These are phyloP conservation scores for Fusarium sp. DNA, from an alignment of 2,329 filamentous ascomycete species.

Conservation along the genomic window DNA sequence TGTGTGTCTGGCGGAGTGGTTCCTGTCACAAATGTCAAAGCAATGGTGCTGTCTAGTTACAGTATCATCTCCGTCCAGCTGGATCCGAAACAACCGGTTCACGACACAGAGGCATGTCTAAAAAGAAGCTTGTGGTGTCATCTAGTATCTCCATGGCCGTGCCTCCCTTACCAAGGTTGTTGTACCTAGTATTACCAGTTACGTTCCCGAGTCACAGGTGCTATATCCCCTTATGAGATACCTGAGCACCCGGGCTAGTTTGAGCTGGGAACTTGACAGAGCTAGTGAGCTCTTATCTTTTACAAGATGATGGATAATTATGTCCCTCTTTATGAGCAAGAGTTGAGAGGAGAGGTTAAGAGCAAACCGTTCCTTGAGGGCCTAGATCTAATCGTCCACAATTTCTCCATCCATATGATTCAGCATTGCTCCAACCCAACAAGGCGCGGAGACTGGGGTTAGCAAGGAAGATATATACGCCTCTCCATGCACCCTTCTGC, in stretches of 20 bases:
- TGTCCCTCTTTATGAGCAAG: background rate
- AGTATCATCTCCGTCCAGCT: conserved; percentile 31
- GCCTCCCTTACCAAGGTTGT: conserved; percentile 16
- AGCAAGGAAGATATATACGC: conserved; percentile 37
- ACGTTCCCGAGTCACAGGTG: conserved; percentile 21
- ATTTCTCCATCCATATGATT: conserved; percentile 33
- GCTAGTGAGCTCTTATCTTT: conserved; percentile 4
- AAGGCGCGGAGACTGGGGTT: conserved; percentile 14
- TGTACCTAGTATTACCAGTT: conserved; percentile 27
- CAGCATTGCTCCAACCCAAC: conserved; percentile 42
- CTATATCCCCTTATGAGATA: conserved; percentile 27
- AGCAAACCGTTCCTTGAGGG: conserved; percentile 23
- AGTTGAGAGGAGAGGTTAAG: conserved; percentile 1
- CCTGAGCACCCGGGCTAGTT: conserved; percentile 22
- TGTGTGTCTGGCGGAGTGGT: conserved; percentile 25
- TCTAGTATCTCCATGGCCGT: conserved; percentile 40
- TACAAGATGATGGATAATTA: conserved; percentile 32
- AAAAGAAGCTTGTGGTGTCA: conserved; percentile 35
- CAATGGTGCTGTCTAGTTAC: conserved; percentile 32
- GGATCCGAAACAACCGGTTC: conserved; percentile 27
- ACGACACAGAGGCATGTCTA: conserved; percentile 12
- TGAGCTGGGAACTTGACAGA: conserved; percentile 34
- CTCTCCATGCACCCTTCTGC: conserved; percentile 39
- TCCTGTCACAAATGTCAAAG: conserved; percentile 28
- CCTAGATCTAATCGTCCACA: conserved; percentile 38